phyloP scores from a whole-genome alignment of 768 basidiomycete species.

The Lentinula edodes region DNA sequence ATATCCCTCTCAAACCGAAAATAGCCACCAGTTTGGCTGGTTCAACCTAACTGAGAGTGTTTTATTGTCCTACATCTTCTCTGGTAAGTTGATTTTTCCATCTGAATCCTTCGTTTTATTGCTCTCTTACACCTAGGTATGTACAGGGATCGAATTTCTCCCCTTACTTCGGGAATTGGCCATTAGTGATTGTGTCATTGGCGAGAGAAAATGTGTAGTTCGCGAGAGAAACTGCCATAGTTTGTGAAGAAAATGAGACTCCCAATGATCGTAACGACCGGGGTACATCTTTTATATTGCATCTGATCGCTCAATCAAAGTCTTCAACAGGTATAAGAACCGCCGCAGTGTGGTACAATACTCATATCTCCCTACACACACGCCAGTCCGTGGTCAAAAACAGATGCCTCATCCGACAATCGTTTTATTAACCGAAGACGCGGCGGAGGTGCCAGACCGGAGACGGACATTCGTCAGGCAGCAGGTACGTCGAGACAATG shows the following conservation, averaged over 20 bases:
- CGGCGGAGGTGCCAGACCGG: too few relatives aligned
- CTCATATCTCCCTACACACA: slow-evolving; percentile 56
- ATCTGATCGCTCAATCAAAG: neutral
- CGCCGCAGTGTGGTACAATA: slow-evolving; percentile 81
- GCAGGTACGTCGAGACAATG: slow-evolving; percentile 84
- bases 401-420: slow-evolving; percentile 48
- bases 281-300: slow-evolving; percentile 41
- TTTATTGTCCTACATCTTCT: too few relatives aligned
- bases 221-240: slow-evolving; percentile 73
- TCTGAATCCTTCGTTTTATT: too few relatives aligned
- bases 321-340: slow-evolving; percentile 70
- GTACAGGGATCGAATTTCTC: neutral
- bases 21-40: too few relatives aligned
- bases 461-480: slow-evolving; percentile 60
- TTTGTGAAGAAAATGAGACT: slow-evolving; percentile 70
- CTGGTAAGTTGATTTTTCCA: too few relatives aligned
- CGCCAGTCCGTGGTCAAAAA: slow-evolving; percentile 43
- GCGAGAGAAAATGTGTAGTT: slow-evolving; percentile 38
- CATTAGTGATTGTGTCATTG: slow-evolving; percentile 35
- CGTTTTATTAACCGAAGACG: slow-evolving; percentile 87
- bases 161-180: slow-evolving; percentile 18
- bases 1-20: too few relatives aligned
- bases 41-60: too few relatives aligned
- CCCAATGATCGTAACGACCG: slow-evolving; percentile 95
- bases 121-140: too few relatives aligned